Evolutionary conservation across 257 asterid genomes (phyloP), one percentile per base, ranked within the genome.

Genomic region (Capsicum pubescens): DNA sequence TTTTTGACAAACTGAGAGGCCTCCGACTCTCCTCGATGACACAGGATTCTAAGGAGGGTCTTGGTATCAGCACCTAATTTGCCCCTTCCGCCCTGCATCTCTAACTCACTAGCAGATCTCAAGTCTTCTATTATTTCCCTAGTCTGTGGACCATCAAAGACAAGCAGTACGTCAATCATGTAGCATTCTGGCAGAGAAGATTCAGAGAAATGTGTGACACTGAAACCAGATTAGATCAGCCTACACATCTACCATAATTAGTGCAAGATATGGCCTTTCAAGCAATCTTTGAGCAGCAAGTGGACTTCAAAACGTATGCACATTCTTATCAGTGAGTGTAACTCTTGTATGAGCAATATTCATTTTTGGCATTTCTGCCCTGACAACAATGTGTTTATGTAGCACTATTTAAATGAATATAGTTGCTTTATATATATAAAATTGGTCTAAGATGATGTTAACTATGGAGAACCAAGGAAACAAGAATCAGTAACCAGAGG

Each of bases 1-100:
- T 96, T 95, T 93, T 96, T 96, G 90, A 96, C 95, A 91, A 96
- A 96, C 84, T 94, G 98, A 57, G 99, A 96, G 36, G 98, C 94
- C 89, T 94, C 99, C 3, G 99, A 92, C 82, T 96, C 99, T 79
- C 90, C 85, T 81, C 98, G 88, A 82, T 94, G 99, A 84, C 99
- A 94, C 71, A 96, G 87, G 82, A 96, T 87, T 86, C 99, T 87
- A 58, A 94, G 91, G 13, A 96, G 89, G 11, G 98, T 94, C 87
- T 93, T 92, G 3, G 95, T 54, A 88, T 96, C 99, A 10, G 95
- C 95, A 36, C 98, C 98, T 84, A 93, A 52, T 87, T 83, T 92
- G 83, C 98, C 87, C 89, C 94, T 86, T 72, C 99, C 95, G 10
- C 99, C 98, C 11, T 92, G 95, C 85, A 90, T 68, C 83, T 95